phyloP scores from a whole-genome alignment of 768 basidiomycete genomes.

The Naematelia aurantialba region DNA sequence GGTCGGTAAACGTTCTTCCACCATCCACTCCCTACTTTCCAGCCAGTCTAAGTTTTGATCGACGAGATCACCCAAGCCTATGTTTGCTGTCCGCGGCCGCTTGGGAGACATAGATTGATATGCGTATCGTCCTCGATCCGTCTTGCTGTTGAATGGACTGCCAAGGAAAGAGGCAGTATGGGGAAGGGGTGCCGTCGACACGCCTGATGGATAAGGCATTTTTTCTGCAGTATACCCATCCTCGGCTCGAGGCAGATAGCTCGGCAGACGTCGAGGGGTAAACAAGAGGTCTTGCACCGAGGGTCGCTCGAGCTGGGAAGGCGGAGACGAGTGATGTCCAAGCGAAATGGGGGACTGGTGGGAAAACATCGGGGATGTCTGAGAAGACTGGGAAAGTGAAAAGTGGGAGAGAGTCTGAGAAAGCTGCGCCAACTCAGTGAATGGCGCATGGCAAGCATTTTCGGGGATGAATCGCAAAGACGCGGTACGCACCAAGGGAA shows the following conservation, averaged over 20 bases:
- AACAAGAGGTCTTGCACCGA: neutral
- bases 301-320: neutral
- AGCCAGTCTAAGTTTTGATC: slow-evolving; percentile 22
- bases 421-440: slow-evolving; percentile 2
- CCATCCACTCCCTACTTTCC: slow-evolving; percentile 29
- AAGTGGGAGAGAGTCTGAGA: slow-evolving; percentile 8
- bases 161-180: slow-evolving; percentile 38
- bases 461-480: neutral
- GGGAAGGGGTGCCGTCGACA: slow-evolving; percentile 38
- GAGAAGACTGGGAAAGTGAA: slow-evolving; percentile 7
- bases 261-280: slow-evolving; percentile 1
- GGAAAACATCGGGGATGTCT: neutral
- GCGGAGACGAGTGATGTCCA: neutral
- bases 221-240: neutral
- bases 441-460: neutral
- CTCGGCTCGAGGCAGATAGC: neutral
- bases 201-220: slow-evolving; percentile 4
- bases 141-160: slow-evolving; percentile 36
- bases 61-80: slow-evolving; percentile 12
- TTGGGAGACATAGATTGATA: slow-evolving; percentile 17
- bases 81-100: slow-evolving; percentile 13
- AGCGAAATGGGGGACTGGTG: neutral
- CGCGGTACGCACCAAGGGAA: slow-evolving; percentile 5
- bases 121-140: slow-evolving; percentile 19
- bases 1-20: slow-evolving; percentile 2